Evolutionary conservation across 371 early-diverging fungal genomes (phyloP), one percentile per base, ranked within the genome.

Genomic region (Amoeboaphelidium occidentale): DNA sequence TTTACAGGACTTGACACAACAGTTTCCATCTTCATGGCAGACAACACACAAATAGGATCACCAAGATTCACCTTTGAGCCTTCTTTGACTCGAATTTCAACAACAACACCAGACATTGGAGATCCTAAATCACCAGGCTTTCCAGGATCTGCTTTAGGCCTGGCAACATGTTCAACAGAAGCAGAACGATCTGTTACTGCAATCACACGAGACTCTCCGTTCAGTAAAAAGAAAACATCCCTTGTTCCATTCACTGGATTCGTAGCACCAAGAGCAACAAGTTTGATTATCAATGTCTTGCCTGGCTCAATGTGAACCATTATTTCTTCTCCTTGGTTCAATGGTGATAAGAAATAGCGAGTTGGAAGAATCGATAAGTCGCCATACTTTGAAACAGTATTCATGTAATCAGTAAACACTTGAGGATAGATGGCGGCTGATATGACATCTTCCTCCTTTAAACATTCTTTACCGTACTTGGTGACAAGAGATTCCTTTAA

Each of bases 1-100:
- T 76, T 69, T 21, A 76, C 70, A 3, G 89, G 75, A 4, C 86
- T 70, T 12, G 83, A 71, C 17, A 92, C 87, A 2, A 86, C 73
- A 0, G 90, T 88, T 63, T 92, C 93, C 90, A 92, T 89, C 68
- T 92, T 92, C 93, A 92, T 92, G 43, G 91, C 91, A 46, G 78
- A 77, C 50, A 92, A 64, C 12, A 92, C 79, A 53, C 78, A 84
- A 51, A 90, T 60, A 4, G 86, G 82, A 53, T 89, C 86, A 12
- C 91, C 93, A 6, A 73, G 74, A 68, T 83, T 85, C 51, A 93
- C 75, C 42, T 65, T 58, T 25, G 72, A 66, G 43, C 91, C 91
- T 27, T 48, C 39, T 56, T 81, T 76, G 46, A 76, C 84, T 45
- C 79, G 74, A 47, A 91, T 69, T 59, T 89, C 91, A 22, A 93